Evolutionary conservation across 2,329 filamentous ascomycete species (phyloP), one percentile per base, ranked within the genome.

Genomic region (Lachnellula arida): DNA sequence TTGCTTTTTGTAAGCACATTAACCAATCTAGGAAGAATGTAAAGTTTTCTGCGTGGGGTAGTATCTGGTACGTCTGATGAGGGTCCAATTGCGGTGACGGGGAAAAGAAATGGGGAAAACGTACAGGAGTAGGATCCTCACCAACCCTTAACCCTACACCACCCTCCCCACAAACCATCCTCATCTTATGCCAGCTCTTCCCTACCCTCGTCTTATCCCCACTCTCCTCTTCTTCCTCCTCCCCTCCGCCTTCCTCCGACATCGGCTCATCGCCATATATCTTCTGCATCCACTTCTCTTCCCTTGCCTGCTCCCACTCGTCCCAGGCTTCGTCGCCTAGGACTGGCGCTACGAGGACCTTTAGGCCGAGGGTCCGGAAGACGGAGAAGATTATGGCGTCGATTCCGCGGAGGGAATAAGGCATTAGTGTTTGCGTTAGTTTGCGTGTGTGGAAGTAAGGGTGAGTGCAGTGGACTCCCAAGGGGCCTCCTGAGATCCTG

Each of bases 391-490:
- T 55, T 0, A 72, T 66, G 57, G 76, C 71, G 56, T 81, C 78
- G 0, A 73, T 60, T 0, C 78, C 76, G 60, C 80, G 81, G 5
- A 81, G 66, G 0, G 66, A 64, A 3, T 63, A 64, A 0, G 74
- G 74, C 1, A 77, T 63, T 4, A 60, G 42, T 0, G 48, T 15
- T 1, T 58, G 22, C 0, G 66, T 63, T 4, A 51, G 5, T 1
- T 60, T 6, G 3, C 62, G 0, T 47, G 70, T 68, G 51, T 81
- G 76, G 0, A 76, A 69, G 59, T 81, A 81, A 0, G 71, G 69
- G 52, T 81, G 76, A 3, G 71, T 70, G 56, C 76, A 80, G 50
- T 66, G 72, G 32, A 78, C 71, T 0, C 77, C 79, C 0, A 81
- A 54, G 2, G 62, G 61, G 0, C 76, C 74, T 4, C 77, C 77